Conservation (phyloP, 2,329 filamentous ascomycete genomes). For the Fusarium camptoceras region DNA sequence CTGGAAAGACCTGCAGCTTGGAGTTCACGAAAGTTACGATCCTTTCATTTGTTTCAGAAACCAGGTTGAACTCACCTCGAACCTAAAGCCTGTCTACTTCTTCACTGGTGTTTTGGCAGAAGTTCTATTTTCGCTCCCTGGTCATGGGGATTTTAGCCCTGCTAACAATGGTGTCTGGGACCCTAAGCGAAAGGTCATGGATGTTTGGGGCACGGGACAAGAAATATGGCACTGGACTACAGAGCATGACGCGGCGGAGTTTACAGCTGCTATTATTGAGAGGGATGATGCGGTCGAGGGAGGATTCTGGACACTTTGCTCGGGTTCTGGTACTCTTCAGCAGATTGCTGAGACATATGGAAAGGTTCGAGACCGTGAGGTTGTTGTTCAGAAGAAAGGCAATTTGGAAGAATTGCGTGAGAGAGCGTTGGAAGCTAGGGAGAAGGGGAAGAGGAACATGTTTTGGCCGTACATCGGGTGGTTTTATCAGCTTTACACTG, state of each 20-base stretch:
- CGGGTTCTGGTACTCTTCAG: not conserved
- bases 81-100: slow-evolving; percentile 40
- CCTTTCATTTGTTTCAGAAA: slow-evolving; percentile 49
- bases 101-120: not conserved
- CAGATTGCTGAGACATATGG: not conserved
- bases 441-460: not conserved
- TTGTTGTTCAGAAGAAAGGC: not conserved
- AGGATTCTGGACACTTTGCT: not conserved
- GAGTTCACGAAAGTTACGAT: slow-evolving; percentile 51
- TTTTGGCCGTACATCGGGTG: not conserved
- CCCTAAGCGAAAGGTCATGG: not conserved
- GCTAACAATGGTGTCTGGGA: not conserved
- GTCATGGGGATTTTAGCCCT: not conserved
- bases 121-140: not conserved
- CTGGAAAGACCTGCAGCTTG: slow-evolving; percentile 47
- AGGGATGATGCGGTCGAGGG: not conserved
- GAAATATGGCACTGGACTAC: not conserved
- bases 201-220: not conserved
- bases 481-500: not conserved
- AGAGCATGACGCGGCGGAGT: not conserved
- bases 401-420: not conserved
- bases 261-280: not conserved
- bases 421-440: not conserved
- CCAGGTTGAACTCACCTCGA: slow-evolving; percentile 45
- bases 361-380: not conserved